Evolutionary conservation across 2,329 filamentous ascomycete species (phyloP).

Genomic region (Ilyonectria sp.): DNA sequence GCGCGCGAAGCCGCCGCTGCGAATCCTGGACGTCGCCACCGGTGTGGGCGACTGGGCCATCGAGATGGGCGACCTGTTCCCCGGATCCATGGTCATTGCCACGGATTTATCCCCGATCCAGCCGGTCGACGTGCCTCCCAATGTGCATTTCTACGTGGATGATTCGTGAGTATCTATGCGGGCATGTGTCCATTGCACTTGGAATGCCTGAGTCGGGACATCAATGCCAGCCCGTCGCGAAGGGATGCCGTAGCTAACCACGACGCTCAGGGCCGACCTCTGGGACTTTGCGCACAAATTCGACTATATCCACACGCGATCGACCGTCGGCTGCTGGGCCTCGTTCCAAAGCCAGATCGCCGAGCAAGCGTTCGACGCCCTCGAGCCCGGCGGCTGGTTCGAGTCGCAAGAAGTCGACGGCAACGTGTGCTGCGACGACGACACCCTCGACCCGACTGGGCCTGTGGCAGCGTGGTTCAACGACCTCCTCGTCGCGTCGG

Average conservation of each 20-base stretch:
- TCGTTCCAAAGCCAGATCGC: constrained; percentile 64
- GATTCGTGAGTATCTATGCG: constrained; percentile 60
- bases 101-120: constrained; percentile 79
- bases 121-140: constrained; percentile 75
- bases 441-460: constrained; percentile 54
- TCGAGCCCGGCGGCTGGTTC: constrained; percentile 67
- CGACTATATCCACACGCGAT: constrained; percentile 68
- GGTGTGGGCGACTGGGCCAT: constrained; percentile 73
- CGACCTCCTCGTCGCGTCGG: constrained; percentile 57
- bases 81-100: constrained; percentile 69
- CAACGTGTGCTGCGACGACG: constrained; percentile 59
- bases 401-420: constrained; percentile 65
- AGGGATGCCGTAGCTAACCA: too few relatives aligned
- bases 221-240: too few relatives aligned
- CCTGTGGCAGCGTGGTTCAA: constrained; percentile 56
- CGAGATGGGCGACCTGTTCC: constrained; percentile 74
- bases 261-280: constrained; percentile 53
- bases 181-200: too few relatives aligned
- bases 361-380: constrained; percentile 61
- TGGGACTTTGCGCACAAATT: constrained; percentile 68
- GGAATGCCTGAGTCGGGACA: too few relatives aligned
- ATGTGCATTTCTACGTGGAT: constrained; percentile 81
- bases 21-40: constrained; percentile 59
- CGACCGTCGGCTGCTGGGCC: constrained; percentile 63
- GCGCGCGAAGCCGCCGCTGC: constrained; percentile 49